Evolutionary conservation across 2,329 filamentous ascomycete genomes (phyloP).

Genomic region (Calonectria pseudoreteaudii): DNA sequence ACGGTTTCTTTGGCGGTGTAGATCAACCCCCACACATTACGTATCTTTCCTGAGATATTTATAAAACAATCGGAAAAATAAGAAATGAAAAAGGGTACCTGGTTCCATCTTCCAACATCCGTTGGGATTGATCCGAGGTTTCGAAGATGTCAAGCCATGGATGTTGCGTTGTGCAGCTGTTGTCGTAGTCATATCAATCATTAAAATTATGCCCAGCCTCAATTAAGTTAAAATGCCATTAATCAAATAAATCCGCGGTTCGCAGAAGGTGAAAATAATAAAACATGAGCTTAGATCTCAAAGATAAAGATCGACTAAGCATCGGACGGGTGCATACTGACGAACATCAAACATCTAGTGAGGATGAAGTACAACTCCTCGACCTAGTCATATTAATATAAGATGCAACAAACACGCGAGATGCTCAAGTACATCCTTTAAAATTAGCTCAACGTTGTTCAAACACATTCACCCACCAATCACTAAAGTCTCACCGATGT

Average conservation of each 20-base stretch:
- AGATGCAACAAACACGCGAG: neutral
- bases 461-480: neutral
- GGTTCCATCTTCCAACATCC: neutral
- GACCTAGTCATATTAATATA: neutral
- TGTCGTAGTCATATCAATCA: neutral
- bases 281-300: neutral
- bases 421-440: neutral
- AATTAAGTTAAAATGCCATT: neutral
- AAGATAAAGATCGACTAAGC: neutral
- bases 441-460: neutral
- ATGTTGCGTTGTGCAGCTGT: no score
- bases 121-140: neutral
- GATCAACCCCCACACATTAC: neutral
- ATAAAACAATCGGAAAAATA: neutral
- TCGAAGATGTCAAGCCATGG: neutral
- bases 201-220: neutral
- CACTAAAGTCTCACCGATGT: neutral
- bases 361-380: neutral
- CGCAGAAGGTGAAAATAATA: neutral
- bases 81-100: no score
- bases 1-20: neutral
- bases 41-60: neutral
- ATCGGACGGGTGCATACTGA: neutral
- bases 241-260: neutral
- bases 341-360: neutral